Base-by-base conservation (phyloP, 305 asterid species). In the Lippia alba region DNA sequence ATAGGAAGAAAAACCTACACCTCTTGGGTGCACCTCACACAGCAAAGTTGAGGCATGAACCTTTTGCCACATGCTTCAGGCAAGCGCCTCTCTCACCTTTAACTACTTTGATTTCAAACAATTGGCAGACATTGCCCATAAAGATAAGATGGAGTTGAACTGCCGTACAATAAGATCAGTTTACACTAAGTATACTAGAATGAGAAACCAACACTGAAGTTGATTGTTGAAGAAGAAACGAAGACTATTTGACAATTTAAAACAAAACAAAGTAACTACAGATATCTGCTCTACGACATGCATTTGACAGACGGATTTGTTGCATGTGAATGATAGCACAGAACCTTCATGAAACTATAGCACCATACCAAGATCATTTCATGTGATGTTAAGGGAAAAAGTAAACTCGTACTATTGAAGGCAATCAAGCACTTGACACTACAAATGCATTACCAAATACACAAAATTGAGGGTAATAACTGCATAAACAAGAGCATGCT, bases 401-500 rank as follows among this genome's bases (percentile, higher is more conserved):
- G 48, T 64, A 55, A 24, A 24, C 30, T 24, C 30, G 30, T 24
- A 24, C 30, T 24, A 24, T 24, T 24, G 51, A 66, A 57, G 49
- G 58, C 54, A 76, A 66, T 66, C 7, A 3, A 62, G 65, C 4
- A 32, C 50, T 6, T 44, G 11, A 41, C 10, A 57, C 40, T 24
- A 41, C 30, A 24, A 24, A 24, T 24, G 30, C 30, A 24, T 24
- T 24, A 20, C 17, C 11, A 11, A 54, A 54, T 45, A 64, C 15
- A 57, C 53, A 72, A 33, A 70, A 24, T 48, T 56, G 39, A 66
- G 60, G 30, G 66, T 50, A 62, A 79, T 34, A 57, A 64, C 36
- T 58, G 58, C 61, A 64, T 2, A 46, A 36, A 12, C 36, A 53
- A 67, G 40, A 64, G 66, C 49, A 74, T 24, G 30, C 30, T 24